A percentile compares a stretch with the other conserved stretches of the same genome.
Evolutionary conservation across 495 filamentous ascomycete species (phyloP).

Genomic region (Mytilinidion resinicola): DNA sequence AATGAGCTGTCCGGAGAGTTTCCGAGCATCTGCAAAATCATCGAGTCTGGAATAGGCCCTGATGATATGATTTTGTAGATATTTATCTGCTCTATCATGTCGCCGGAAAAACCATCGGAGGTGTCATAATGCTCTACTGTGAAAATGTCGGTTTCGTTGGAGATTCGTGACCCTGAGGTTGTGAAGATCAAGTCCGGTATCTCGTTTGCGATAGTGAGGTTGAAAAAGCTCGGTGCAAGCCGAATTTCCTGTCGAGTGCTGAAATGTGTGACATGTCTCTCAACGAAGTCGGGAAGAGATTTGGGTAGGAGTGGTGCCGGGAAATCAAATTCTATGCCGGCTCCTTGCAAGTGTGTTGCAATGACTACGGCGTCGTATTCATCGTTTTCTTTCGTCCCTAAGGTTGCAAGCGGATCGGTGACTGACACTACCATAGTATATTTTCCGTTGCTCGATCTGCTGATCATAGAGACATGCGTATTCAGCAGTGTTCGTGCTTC

Average conservation of each 20-base stretch:
- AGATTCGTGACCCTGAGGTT: background rate
- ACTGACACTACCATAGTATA: background rate
- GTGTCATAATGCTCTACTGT: constrained; percentile 1
- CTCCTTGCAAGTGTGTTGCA: constrained; percentile 5
- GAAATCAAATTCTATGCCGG: constrained; percentile 7
- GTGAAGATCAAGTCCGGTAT: constrained; percentile 7
- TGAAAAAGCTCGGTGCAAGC: constrained; percentile 5
- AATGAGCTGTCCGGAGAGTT: background rate
- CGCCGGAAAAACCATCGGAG: background rate
- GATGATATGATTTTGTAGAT: constrained; percentile 10
- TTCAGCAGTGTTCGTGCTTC: constrained; percentile 2
- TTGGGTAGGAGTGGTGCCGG: background rate
- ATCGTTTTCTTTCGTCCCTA: background rate
- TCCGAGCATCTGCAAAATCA: constrained; percentile 6
- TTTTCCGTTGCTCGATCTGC: constrained; percentile 3
- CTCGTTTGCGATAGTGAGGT: background rate
- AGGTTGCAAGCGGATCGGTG: background rate
- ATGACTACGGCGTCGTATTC: constrained; percentile 6
- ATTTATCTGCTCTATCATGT: background rate
- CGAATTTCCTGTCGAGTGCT: background rate
- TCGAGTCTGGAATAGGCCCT: constrained; percentile 1
- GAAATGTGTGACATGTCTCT: constrained; percentile 9
- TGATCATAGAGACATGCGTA: constrained; percentile 3
- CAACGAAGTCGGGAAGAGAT: constrained; percentile 4
- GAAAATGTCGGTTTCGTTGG: constrained; percentile 4